phyloP scores from a whole-genome alignment of 2,329 filamentous ascomycete genomes.

The Cytospora chrysosperma region DNA sequence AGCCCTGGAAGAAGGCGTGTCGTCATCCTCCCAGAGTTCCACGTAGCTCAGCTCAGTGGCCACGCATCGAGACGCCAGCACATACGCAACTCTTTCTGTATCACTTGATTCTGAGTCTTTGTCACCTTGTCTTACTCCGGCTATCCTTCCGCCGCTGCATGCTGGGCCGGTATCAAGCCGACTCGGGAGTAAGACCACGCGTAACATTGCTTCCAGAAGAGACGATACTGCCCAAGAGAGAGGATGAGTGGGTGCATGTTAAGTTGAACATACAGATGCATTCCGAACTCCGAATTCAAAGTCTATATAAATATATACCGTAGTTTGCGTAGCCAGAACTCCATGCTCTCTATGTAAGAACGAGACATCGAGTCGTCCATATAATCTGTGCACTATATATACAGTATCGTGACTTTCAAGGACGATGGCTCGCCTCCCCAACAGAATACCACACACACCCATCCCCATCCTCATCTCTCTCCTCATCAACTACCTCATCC shows the following conservation, averaged over 20 bases:
- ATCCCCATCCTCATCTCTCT: not conserved
- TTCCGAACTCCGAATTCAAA: slow-evolving; percentile 6
- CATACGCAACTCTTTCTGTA: not conserved
- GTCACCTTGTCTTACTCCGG: not conserved
- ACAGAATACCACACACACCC: not conserved
- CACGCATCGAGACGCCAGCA: not conserved
- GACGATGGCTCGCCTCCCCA: not conserved
- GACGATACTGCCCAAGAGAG: not conserved
- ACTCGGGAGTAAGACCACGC: slow-evolving; percentile 9
- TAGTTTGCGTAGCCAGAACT: slow-evolving; percentile 8
- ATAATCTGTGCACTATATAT: not conserved
- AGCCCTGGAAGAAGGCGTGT: not conserved
- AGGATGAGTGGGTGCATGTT: not conserved
- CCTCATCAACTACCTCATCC: slow-evolving; percentile 38
- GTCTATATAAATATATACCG: not conserved
- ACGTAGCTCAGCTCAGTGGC: too few relatives aligned
- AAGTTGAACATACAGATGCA: not conserved
- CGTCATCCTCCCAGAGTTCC: not conserved
- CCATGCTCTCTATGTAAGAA: slow-evolving; percentile 9
- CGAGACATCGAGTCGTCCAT: slow-evolving; percentile 10
- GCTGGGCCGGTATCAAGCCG: slow-evolving; percentile 3
- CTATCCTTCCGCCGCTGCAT: not conserved
- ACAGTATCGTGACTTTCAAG: not conserved
- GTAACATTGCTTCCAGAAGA: not conserved
- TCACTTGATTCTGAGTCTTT: not conserved